These are phyloP conservation scores for Debaryomyces maramus DNA, from an alignment of 805 yeast species.

Conservation along the genomic window DNA sequence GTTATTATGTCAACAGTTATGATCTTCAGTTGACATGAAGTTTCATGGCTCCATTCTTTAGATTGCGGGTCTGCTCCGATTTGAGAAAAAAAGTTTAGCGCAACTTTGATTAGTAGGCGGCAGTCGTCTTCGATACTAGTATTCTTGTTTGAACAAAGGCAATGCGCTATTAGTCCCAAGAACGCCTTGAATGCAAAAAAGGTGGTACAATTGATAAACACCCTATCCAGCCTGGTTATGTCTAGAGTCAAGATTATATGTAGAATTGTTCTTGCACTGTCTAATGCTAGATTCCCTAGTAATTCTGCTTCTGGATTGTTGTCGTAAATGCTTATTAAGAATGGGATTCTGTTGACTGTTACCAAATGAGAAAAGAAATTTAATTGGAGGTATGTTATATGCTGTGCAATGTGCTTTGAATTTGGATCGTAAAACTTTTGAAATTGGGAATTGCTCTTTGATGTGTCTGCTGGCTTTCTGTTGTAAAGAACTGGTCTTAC, in stretches of 20 bases:
- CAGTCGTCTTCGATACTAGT: slow-evolving; percentile 18
- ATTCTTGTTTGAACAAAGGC: slow-evolving; percentile 18
- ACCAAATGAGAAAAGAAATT: slow-evolving; percentile 26
- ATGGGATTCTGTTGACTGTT: slow-evolving; percentile 29
- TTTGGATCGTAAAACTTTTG: background rate
- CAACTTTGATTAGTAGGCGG: slow-evolving; percentile 20
- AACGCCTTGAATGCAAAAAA: slow-evolving; percentile 25
- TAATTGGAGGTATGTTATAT: slow-evolving; percentile 18
- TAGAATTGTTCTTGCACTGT: slow-evolving; percentile 29
- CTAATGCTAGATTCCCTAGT: slow-evolving; percentile 23
- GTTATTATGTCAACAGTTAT: slow-evolving; percentile 19
- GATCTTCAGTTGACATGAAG: slow-evolving; percentile 16
- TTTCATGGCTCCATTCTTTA: background rate
- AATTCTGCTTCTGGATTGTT: slow-evolving; percentile 13
- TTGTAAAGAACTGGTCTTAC: slow-evolving; percentile 20
- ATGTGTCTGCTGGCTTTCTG: slow-evolving; percentile 4
- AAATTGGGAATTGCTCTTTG: background rate
- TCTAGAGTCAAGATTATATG: slow-evolving; percentile 15
- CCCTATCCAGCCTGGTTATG: slow-evolving; percentile 11
- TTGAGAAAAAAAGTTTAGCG: slow-evolving; percentile 16
- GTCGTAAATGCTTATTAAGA: slow-evolving; percentile 14
- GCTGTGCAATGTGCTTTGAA: background rate
- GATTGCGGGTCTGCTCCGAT: background rate
- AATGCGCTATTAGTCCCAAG: slow-evolving; percentile 22
- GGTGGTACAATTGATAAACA: slow-evolving; percentile 19